phyloP scores from a whole-genome alignment of 23 red algal species.

The Cyanidioschyzon merolae region DNA sequence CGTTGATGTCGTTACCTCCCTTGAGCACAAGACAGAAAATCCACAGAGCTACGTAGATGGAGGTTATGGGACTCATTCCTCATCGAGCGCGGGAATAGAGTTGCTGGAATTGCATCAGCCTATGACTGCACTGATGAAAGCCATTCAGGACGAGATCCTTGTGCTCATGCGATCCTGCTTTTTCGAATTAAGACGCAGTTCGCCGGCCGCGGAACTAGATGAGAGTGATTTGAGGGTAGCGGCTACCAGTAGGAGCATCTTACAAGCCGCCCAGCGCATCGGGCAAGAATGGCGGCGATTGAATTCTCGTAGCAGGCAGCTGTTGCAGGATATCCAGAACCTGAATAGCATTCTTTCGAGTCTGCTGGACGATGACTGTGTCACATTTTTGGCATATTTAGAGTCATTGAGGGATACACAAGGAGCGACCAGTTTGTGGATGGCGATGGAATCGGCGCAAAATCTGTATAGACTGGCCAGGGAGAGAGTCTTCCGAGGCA shows the following conservation, averaged over 20 bases:
- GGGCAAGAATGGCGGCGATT: constrained; percentile 8
- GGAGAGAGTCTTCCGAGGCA: constrained; percentile 14
- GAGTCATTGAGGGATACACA: constrained; percentile 12
- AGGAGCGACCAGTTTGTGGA: constrained; percentile 21
- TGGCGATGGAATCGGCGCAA: constrained; percentile 20
- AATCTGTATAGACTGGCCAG: constrained; percentile 7
- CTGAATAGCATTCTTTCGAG: background rate
- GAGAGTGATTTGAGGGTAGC: constrained; percentile 9
- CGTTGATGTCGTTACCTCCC: constrained; percentile 32
- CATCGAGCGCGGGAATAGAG: constrained; percentile 6
- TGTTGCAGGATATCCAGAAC: constrained; percentile 15
- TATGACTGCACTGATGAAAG: constrained; percentile 15
- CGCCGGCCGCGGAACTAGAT: background rate
- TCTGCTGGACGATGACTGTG: constrained; percentile 13
- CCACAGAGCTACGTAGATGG: background rate
- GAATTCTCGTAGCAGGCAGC: constrained; percentile 4
- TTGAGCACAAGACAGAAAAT: constrained; percentile 14
- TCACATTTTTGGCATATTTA: constrained; percentile 21
- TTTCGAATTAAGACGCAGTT: constrained; percentile 18
- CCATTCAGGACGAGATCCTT: constrained; percentile 18
- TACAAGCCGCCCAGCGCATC: constrained; percentile 9
- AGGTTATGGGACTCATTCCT: background rate
- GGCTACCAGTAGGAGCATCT: constrained; percentile 1
- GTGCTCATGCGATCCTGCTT: background rate
- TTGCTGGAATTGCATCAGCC: constrained; percentile 58